phyloP scores from a whole-genome alignment of 2,329 filamentous ascomycete genomes.

The Pseudogymnoascus sp. region DNA sequence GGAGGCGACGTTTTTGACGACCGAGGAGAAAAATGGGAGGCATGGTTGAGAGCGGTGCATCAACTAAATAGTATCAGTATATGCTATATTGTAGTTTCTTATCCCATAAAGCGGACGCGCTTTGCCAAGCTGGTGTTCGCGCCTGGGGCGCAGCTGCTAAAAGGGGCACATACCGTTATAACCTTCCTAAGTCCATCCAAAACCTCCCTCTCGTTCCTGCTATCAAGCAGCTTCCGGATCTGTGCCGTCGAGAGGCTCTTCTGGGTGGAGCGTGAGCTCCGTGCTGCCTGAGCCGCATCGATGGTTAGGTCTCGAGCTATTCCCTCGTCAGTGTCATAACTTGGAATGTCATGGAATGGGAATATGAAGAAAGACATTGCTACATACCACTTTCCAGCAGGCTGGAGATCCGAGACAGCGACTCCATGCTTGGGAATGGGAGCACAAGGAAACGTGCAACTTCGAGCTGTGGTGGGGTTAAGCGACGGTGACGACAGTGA shows the following conservation, averaged over 20 bases:
- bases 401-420: slow-evolving; percentile 85
- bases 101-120: slow-evolving; percentile 13
- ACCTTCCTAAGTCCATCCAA: slow-evolving; percentile 85
- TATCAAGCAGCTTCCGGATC: slow-evolving; percentile 91
- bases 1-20: slow-evolving; percentile 95
- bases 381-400: slow-evolving; percentile 84
- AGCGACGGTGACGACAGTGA: slow-evolving; percentile 15
- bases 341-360: neutral
- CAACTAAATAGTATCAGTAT: slow-evolving; percentile 51
- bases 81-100: neutral
- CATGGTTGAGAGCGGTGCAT: slow-evolving; percentile 89
- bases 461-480: slow-evolving; percentile 22
- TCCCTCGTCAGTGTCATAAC: neutral
- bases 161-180: slow-evolving; percentile 58
- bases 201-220: slow-evolving; percentile 84
- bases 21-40: slow-evolving; percentile 88
- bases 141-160: neutral
- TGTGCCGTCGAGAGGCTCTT: slow-evolving; percentile 68
- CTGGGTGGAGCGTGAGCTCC: slow-evolving; percentile 52
- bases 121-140: neutral
- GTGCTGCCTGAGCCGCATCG: slow-evolving; percentile 87
- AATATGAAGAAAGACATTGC: neutral
- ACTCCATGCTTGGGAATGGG: slow-evolving; percentile 65
- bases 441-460: slow-evolving; percentile 1
- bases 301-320: slow-evolving; percentile 92